Evolutionary conservation across 306 rosid genomes (phyloP).

Genomic region (Vachellia collinsii): DNA sequence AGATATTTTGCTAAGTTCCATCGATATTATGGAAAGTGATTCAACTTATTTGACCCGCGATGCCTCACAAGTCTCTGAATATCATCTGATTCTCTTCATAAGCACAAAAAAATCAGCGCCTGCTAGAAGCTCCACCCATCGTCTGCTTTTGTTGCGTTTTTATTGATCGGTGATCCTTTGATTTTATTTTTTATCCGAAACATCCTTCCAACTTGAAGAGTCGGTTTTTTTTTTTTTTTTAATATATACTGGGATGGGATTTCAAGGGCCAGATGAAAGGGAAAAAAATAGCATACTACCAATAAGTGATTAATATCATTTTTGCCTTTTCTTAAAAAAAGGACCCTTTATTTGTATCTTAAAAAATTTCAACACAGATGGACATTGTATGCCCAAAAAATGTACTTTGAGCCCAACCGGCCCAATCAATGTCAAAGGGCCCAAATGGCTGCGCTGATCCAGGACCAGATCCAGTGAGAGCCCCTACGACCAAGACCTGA

Average conservation of each 20-base stretch:
- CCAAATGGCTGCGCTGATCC: too few relatives aligned
- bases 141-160: background rate
- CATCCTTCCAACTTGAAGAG: background rate
- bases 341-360: too few relatives aligned
- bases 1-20: conserved; percentile 19
- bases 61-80: background rate
- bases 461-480: too few relatives aligned
- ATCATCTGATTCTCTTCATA: background rate
- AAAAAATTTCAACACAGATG: too few relatives aligned
- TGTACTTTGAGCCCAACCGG: too few relatives aligned
- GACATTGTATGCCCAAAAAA: too few relatives aligned
- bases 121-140: background rate
- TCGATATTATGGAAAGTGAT: background rate
- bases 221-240: background rate
- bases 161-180: background rate
- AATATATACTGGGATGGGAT: too few relatives aligned
- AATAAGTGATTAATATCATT: background rate
- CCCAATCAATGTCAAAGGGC: too few relatives aligned
- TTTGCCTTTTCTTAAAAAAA: too few relatives aligned
- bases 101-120: background rate
- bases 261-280: background rate
- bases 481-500: too few relatives aligned
- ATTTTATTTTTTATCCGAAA: background rate
- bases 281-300: too few relatives aligned
- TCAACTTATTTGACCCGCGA: background rate